These are phyloP conservation scores for Phycomyces nitens DNA, from an alignment of 192 early-diverging fungal species.

Conservation along the genomic window DNA sequence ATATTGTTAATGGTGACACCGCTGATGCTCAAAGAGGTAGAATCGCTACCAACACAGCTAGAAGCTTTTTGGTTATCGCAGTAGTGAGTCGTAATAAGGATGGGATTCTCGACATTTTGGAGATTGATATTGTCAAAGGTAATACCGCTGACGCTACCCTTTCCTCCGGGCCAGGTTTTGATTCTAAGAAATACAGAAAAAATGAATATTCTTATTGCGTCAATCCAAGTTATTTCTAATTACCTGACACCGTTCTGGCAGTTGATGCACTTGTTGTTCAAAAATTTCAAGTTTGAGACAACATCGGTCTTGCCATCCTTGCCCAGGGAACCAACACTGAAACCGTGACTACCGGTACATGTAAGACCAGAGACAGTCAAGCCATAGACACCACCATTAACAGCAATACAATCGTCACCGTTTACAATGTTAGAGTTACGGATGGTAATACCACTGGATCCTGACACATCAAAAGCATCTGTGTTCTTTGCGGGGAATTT, in stretches of 20 bases:
- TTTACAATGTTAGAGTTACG: slow-evolving; percentile 34
- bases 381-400: slow-evolving; percentile 42
- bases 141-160: slow-evolving; percentile 42
- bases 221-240: too few species aligned
- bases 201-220: too few species aligned
- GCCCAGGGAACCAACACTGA: slow-evolving; percentile 20
- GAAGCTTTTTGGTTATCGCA: slow-evolving; percentile 37
- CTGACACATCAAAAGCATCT: slow-evolving; percentile 38
- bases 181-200: slow-evolving; percentile 26
- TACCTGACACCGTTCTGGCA: slow-evolving; percentile 35
- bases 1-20: slow-evolving; percentile 39
- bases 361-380: slow-evolving; percentile 38
- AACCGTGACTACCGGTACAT: slow-evolving; percentile 32
- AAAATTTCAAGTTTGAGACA: slow-evolving; percentile 39
- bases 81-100: slow-evolving; percentile 46
- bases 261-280: slow-evolving; percentile 26
- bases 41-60: slow-evolving; percentile 30
- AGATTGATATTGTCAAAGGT: slow-evolving; percentile 41
- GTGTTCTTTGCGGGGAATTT: slow-evolving; percentile 40
- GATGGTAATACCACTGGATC: slow-evolving; percentile 34
- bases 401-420: slow-evolving; percentile 50
- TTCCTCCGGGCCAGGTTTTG: slow-evolving; percentile 46
- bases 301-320: slow-evolving; percentile 13
- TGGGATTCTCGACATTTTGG: slow-evolving; percentile 27
- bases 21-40: slow-evolving; percentile 35